These are phyloP conservation scores for Croton setiger DNA, from an alignment of 441 rosid genomes.

Conservation along the genomic window DNA sequence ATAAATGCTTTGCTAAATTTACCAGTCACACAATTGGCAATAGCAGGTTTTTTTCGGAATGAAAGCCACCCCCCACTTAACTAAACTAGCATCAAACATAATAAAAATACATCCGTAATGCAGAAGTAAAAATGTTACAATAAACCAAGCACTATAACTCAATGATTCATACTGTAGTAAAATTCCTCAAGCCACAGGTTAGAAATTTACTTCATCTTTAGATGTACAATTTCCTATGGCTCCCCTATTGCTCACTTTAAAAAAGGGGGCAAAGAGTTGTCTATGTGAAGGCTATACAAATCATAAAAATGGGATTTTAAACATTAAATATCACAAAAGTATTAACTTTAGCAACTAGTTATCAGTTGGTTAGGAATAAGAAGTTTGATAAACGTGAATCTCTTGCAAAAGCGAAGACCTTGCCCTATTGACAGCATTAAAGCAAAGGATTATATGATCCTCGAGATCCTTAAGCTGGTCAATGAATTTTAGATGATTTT, in stretches of 20 bases:
- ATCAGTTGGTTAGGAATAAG: slow-evolving; percentile 27
- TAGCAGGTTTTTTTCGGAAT: not conserved
- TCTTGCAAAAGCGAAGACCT: slow-evolving; percentile 55
- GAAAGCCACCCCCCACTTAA: no score
- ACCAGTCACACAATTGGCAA: no score
- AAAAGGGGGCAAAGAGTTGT: not conserved
- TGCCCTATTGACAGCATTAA: slow-evolving; percentile 51
- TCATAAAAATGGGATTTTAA: not conserved
- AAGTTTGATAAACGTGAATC: slow-evolving; percentile 38
- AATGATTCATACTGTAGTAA: not conserved
- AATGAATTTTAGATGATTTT: slow-evolving; percentile 38
- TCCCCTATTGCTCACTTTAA: not conserved
- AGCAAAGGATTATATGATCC: slow-evolving; percentile 59
- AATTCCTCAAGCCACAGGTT: not conserved
- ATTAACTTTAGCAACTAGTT: not conserved
- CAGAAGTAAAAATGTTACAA: not conserved
- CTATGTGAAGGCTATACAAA: not conserved
- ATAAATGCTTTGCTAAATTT: no score
- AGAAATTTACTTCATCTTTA: not conserved
- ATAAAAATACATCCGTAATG: not conserved
- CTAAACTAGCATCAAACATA: not conserved
- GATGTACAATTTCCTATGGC: not conserved
- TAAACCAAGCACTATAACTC: not conserved
- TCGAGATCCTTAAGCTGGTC: slow-evolving; percentile 62
- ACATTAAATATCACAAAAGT: not conserved